Percentiles rank a stretch among this genome's conserved stretches.
Conservation (phyloP, 2,329 filamentous ascomycete species). For the Akanthomyces lecanii region DNA sequence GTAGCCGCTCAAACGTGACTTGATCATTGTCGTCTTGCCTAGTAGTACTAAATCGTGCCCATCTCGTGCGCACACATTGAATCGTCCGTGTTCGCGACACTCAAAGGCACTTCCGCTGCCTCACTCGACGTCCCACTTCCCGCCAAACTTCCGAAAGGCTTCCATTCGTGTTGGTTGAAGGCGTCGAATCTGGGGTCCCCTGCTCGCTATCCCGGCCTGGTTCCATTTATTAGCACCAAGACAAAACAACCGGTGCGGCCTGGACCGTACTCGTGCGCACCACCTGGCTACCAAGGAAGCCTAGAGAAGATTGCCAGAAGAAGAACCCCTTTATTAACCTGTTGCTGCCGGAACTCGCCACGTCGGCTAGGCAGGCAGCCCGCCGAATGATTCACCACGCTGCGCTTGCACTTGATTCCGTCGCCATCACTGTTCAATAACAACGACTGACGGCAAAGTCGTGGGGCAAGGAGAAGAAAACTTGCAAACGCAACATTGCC, state of each 20-base stretch:
- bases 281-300: background rate
- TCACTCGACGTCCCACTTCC: background rate
- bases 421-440: background rate
- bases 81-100: background rate
- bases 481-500: background rate
- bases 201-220: conserved; percentile 1
- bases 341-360: background rate
- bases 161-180: conserved; percentile 9
- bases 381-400: background rate
- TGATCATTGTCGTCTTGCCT: background rate
- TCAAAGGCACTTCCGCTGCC: background rate
- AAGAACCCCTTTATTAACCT: background rate
- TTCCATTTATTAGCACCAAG: background rate
- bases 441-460: background rate
- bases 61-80: background rate
- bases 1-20: background rate
- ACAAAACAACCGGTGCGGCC: background rate
- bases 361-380: background rate
- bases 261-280: background rate
- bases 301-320: background rate
- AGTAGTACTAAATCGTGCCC: background rate
- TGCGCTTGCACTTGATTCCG: background rate
- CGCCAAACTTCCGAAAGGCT: background rate
- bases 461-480: background rate
- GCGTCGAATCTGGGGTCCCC: conserved; percentile 11